These are phyloP conservation scores for Allium fistulosum DNA, from an alignment of 106 monocot genomes.

Conservation along the genomic window DNA sequence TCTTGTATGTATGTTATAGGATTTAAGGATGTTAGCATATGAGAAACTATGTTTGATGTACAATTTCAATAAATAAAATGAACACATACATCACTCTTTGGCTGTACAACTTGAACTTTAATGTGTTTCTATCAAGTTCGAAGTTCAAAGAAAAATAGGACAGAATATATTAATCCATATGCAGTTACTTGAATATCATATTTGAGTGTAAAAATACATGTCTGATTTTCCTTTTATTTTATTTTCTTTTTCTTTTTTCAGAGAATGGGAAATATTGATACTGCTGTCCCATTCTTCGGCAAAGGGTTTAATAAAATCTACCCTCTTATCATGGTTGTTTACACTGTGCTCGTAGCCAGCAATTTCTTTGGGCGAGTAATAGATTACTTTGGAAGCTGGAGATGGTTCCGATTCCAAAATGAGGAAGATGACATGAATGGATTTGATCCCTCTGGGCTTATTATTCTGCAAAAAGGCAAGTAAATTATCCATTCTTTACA, in stretches of 20 bases:
- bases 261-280: conserved; percentile 82
- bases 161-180: too few species aligned
- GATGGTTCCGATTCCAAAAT: conserved; percentile 63
- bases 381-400: conserved; percentile 77
- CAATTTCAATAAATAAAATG: too few species aligned
- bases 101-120: too few species aligned
- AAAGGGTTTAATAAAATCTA: conserved; percentile 67
- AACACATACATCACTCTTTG: too few species aligned
- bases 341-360: conserved; percentile 65
- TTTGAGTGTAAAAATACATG: too few species aligned
- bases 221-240: background rate
- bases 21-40: background rate
- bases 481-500: background rate
- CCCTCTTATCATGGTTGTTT: conserved; percentile 79
- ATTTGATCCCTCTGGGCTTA: conserved; percentile 87
- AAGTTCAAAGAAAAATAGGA: too few species aligned
- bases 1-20: background rate
- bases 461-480: conserved; percentile 90
- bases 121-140: too few species aligned
- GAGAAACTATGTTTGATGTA: too few species aligned
- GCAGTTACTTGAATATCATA: too few species aligned
- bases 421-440: conserved; percentile 81
- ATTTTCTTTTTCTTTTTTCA: conserved; percentile 18
- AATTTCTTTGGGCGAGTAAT: conserved; percentile 65
- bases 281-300: conserved; percentile 74